Base-by-base conservation (phyloP, 1,284 basidiomycete genomes). In the Athelia sp. region DNA sequence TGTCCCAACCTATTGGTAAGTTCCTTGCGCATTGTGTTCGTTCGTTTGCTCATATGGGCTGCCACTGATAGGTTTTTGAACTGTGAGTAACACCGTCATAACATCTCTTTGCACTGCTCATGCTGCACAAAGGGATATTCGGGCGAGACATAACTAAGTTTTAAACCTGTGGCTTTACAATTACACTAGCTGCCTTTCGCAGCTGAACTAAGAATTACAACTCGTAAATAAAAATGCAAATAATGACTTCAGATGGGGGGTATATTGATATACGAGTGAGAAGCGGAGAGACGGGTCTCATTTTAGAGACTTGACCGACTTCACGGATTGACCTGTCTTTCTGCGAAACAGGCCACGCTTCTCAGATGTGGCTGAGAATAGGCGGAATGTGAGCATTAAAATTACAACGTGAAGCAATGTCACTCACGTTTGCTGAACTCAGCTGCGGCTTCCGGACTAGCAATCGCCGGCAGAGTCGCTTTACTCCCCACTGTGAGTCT, bases 121-220 rank as follows among this genome's bases (percentile, higher is more conserved):
- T 56, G 63, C 49, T 62, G 64, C 22, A 56, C 8, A 11, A 54
- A 82, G 80, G 82, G 80, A 80, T 91, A 51, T 90, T 91, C 60
- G 90, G 91, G 4, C 77, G 90, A 15, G 87, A 93, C 63, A 67
- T 93, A 45, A 87, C 83, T 10, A 77, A 87, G 17, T 90, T 92
- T 65, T 92, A 66, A 72, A 53, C 13, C 13, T 9, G 17, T 19
- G 29, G 35, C 35, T 46, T 38, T 26, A 19, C 26, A 29, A 29
- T 29, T 29, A 29, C 26, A 29, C 26, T 13, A 29, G 26, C 26
- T 29, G 11, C 35, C 45, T 15, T 43, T 47, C 34, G 47, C 46
- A 23, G 31, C 29, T 49, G 42, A 31, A 43, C 48, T 47, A 23
- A 49, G 49, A 45, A 53, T 47, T 21, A 34, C 26, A n/a, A n/a